phyloP scores from a whole-genome alignment of 352 stramenopile genomes.

The Phytophthora nicotianae region DNA sequence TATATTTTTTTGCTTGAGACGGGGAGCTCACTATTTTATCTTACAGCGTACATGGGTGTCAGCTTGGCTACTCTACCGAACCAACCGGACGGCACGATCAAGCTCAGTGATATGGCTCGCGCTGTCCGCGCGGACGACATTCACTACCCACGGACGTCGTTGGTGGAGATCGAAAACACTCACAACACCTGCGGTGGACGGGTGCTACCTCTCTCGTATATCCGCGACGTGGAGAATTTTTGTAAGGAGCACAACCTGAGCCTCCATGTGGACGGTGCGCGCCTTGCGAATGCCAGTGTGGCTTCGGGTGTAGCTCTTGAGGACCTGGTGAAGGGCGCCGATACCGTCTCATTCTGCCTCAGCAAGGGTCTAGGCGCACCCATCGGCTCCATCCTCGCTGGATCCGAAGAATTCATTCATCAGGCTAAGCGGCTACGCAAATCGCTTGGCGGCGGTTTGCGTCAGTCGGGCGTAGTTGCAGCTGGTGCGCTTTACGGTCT shows the following conservation, averaged over 20 bases:
- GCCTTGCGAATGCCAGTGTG: conserved; percentile 95
- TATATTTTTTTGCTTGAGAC: not conserved
- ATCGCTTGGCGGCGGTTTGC: conserved; percentile 96
- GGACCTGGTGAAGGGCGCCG: conserved; percentile 81
- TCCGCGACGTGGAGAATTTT: conserved; percentile 74
- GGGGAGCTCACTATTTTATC: not conserved
- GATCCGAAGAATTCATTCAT: conserved; percentile 86
- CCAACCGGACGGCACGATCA: conserved; percentile 80
- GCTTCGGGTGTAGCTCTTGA: conserved; percentile 65
- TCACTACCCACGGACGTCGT: conserved; percentile 80
- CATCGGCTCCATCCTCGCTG: conserved; percentile 93
- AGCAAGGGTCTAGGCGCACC: conserved; percentile 95
- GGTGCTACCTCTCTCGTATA: conserved; percentile 85
- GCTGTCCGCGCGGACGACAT: conserved; percentile 75
- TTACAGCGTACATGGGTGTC: conserved; percentile 87
- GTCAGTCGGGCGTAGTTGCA: conserved; percentile 94
- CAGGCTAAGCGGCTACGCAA: conserved; percentile 94
- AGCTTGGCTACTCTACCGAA: conserved; percentile 86
- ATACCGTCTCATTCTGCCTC: conserved; percentile 95
- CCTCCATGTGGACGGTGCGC: conserved; percentile 95
- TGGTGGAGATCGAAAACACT: conserved; percentile 98
- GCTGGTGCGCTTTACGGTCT: conserved; percentile 91
- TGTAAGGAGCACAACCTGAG: conserved; percentile 82
- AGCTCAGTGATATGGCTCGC: conserved; percentile 73
- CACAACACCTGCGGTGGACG: conserved; percentile 97